Evolutionary conservation across 2,329 filamentous ascomycete genomes (phyloP), one percentile per base, ranked within the genome.

Genomic region (Exophiala calicioides): DNA sequence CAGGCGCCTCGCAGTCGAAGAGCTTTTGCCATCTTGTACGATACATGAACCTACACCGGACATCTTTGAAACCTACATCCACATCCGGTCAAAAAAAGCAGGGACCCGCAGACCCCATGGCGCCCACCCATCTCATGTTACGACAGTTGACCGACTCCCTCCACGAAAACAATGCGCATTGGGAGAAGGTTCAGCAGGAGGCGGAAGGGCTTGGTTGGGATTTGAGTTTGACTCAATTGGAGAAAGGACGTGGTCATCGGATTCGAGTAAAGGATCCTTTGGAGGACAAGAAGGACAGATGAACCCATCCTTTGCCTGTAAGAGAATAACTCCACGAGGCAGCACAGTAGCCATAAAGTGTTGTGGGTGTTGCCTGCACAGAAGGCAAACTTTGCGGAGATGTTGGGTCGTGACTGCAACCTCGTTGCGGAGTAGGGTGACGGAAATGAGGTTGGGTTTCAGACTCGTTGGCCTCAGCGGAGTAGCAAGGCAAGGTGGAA

Each of bases 11-110:
- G 15, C 77, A 84, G 51, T 64, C 86, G 5, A 76, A 76, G 57
- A 81, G 79, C 20, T 86, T 82, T 81, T 74, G 74, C 58, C 81
- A 84, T 60, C 80, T 79, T 15, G 23, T 50, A 34, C 52, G 41
- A 23, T 34, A 37, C 24, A 18, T 13, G 24, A 18, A 9, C n/a
- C 23, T 13, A 13, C 3, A 13, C 19, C 18, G 9, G 16, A 24
- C 20, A 7, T 19, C 20, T n/a, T 23, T 12, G 15, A 16, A 29
- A 13, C 21, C 12, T 16, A 27, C 35, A n/a, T n/a, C n/a, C n/a
- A n/a, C 12, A 42, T 16, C 8, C 19, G 12, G 29, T 31, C 29
- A 5, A 31, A 15, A 15, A 19, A 34, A 24, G 18, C 8, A 37
- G 18, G 34, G 13, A 18, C 15, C n/a, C n/a, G n/a, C n/a, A n/a